Evolutionary conservation across 805 yeast species (phyloP), one percentile per base, ranked within the genome.

Genomic region (Candida alai): DNA sequence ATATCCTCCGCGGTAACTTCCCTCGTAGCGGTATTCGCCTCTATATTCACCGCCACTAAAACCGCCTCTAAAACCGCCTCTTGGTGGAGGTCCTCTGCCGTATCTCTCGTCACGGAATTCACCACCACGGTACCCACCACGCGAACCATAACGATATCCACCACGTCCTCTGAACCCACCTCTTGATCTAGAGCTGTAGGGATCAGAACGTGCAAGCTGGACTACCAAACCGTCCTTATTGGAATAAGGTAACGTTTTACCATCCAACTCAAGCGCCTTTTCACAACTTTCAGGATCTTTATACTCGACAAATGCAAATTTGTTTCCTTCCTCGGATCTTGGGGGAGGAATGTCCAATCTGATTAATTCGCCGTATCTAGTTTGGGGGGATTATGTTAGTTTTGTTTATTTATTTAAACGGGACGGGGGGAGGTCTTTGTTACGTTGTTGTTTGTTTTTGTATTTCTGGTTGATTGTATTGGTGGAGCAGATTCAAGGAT

Each of bases 291-390:
- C 74, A 11, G 58, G 47, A 32, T 60, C 67, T 42, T 68, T 65
- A 52, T 68, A 78, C 48, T 78, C 81, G 17, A 78, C 83, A 55
- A 78, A 78, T 6, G 82, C 84, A 48, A 66, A 78, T 46, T 76
- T 78, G 41, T 74, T 67, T 25, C 78, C 77, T 44, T 74, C 79
- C 36, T 70, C 70, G 19, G 72, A 64, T 54, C 76, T 70, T 40
- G 82, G 79, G 36, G 83, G 83, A 26, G 82, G 77, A 30, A 78
- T 73, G 42, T 73, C 80, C 33, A 78, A 72, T 56, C 80, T 67
- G 32, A 74, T 73, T 28, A 78, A 60, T 44, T 67, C 69, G 32
- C 84, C 84, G 43, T 47, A 73, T 52, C 81, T 76, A 48, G 18
- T 17, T 3, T 6, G n/a, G n/a, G 9, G 18, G 16, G 8, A 24